Evolutionary conservation across 208 protist genomes (phyloP), one percentile per base, ranked within the genome.

Genomic region (Sergeia podlipaevii): DNA sequence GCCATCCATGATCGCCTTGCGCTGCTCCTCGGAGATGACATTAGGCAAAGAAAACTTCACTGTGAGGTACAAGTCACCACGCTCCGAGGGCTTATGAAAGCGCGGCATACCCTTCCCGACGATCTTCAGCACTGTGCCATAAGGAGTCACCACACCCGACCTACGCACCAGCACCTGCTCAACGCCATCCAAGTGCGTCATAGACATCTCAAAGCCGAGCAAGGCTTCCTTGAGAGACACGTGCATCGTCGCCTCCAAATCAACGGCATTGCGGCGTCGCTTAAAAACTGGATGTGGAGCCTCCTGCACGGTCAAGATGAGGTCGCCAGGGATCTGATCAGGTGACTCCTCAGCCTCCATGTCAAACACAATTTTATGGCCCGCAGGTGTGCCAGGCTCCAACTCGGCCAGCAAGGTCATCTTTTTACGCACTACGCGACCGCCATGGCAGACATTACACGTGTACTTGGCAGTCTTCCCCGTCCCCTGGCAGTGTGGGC

Each of bases 71-170:
- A 98, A 65, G 62, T 97, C 89, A 3, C 96, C 96, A 1, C 69
- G 55, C 65, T 96, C 80, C 0, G 85, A 95, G 0, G 89, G 76
- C 26, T 89, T 67, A 51, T 91, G 52, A 38, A 93, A 74, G 38
- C 77, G 65, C 7, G 96, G 94, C 89, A 98, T 97, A n/a, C 96
- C 96, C 65, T 96, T 89, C 11, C 91, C 91, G 6, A 28, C 20
- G 0, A 96, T 15, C 23, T 65, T 74, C 32, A 96, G 10, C 44
- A 90, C 82, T 15, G 71, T 73, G n/a, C 75, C 81, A 32, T 81
- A 81, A 32, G 67, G 77, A 15, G 86, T 91, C 18, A 91, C 47
- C 11, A 54, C 73, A 0, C 32, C 45, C 18, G 46, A 26, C 1
- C 47, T 48, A 27, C 27, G 21, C 45, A 91, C 71, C 1, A 78